Percentiles rank a stretch among this genome's conserved stretches.
phyloP scores from a whole-genome alignment of 2,329 filamentous ascomycete genomes.

The Monilinia fructigena region DNA sequence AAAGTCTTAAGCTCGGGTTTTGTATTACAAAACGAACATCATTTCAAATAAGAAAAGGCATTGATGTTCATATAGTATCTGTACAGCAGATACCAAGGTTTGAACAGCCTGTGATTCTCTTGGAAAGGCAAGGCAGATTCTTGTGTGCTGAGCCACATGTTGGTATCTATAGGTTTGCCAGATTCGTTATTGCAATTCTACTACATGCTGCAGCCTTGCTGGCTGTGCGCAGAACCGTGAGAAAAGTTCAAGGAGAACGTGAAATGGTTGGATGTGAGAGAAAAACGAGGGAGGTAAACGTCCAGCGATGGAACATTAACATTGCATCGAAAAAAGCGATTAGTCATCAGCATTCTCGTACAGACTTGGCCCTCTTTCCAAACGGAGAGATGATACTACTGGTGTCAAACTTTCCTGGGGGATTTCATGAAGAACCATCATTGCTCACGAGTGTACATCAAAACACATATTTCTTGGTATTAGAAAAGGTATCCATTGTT shows the following conservation, averaged over 20 bases:
- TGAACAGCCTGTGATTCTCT: neutral
- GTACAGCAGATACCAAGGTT: neutral
- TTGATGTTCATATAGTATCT: neutral
- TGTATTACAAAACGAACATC: neutral
- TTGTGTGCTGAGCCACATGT: neutral
- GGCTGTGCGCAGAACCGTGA: neutral
- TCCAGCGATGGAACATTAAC: neutral
- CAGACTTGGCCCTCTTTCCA: neutral
- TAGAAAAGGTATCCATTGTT: constrained; percentile 10
- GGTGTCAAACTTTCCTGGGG: neutral
- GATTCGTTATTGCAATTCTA: neutral
- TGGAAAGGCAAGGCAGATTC: neutral
- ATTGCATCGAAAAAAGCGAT: neutral
- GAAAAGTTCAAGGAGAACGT: neutral
- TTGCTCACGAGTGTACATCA: neutral
- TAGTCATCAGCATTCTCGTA: neutral
- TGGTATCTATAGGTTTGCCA: neutral
- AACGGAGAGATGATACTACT: too few species aligned
- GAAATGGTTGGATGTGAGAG: neutral
- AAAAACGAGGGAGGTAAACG: neutral
- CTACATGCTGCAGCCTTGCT: neutral
- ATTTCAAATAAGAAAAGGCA: neutral
- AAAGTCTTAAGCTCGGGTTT: neutral
- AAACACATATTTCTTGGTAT: neutral
- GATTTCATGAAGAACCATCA: neutral